phyloP scores from a whole-genome alignment of 164 flowering plant species.

The Kingdonia uniflora region DNA sequence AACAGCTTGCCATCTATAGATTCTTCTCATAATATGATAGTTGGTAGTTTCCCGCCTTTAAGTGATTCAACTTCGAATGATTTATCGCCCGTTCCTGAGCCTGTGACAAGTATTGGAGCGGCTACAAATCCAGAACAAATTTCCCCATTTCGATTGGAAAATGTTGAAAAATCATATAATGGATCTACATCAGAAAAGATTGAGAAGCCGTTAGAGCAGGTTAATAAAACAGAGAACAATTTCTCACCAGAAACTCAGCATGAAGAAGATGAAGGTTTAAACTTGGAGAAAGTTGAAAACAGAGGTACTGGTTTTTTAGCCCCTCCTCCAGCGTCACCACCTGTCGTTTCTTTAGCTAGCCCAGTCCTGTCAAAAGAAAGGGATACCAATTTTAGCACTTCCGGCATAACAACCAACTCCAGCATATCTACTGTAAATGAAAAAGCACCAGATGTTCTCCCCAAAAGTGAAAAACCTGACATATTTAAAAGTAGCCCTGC shows the following conservation, averaged over 20 bases:
- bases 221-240: constrained; percentile 13
- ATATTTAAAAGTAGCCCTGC: constrained; percentile 8
- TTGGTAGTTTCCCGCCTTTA: constrained; percentile 18
- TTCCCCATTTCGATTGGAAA: constrained; percentile 2
- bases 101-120: constrained; percentile 9
- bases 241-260: constrained; percentile 9
- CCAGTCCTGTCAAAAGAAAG: not conserved
- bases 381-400: constrained; percentile 9
- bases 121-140: too few relatives aligned
- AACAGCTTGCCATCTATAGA: too few relatives aligned
- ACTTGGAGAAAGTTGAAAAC: constrained; percentile 2
- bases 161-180: constrained; percentile 12
- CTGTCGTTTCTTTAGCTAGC: constrained; percentile 3
- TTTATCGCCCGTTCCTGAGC: constrained; percentile 7
- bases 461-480: constrained; percentile 5
- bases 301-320: constrained; percentile 5
- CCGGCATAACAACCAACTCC: constrained; percentile 9
- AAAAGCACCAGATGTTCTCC: constrained; percentile 3
- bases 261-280: constrained; percentile 5
- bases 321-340: constrained; percentile 7
- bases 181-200: constrained; percentile 10
- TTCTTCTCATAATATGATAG: too few relatives aligned
- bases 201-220: constrained; percentile 18
- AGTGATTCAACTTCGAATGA: constrained; percentile 14
- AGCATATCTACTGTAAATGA: not conserved